A percentile compares a stretch with the other conserved stretches of the same genome.
Evolutionary conservation across 2,329 filamentous ascomycete species (phyloP).

Genomic region (Aspergillus pseudoglaucus): DNA sequence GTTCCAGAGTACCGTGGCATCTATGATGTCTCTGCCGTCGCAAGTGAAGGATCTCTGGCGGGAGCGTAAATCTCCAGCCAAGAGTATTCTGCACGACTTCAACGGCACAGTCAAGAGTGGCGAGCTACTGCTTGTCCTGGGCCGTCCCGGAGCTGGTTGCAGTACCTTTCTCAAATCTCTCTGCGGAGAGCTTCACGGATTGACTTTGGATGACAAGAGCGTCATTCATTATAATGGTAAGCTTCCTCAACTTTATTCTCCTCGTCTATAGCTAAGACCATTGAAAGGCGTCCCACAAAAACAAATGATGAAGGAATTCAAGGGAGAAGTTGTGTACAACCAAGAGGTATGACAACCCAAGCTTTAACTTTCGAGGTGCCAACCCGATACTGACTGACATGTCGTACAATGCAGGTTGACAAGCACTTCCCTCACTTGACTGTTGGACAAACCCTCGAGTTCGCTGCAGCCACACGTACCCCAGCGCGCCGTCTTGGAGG

Average conservation of each 20-base stretch:
- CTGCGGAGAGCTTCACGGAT: slow-evolving; percentile 71
- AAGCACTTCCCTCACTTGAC: slow-evolving; percentile 59
- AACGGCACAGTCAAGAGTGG: slow-evolving; percentile 52
- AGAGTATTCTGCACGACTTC: slow-evolving; percentile 52
- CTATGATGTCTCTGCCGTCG: slow-evolving; percentile 13
- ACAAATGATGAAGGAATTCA: slow-evolving; percentile 30
- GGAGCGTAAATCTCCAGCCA: slow-evolving; percentile 11
- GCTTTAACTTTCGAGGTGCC: slow-evolving; percentile 46
- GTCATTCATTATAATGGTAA: slow-evolving; percentile 73
- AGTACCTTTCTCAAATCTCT: slow-evolving; percentile 78
- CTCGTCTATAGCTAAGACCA: slow-evolving; percentile 4
- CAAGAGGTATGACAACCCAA: slow-evolving; percentile 36
- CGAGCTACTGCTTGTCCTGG: slow-evolving; percentile 48
- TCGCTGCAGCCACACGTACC: slow-evolving; percentile 62
- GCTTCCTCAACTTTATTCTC: background rate
- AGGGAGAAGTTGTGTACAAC: slow-evolving; percentile 32
- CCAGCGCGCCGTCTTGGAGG: slow-evolving; percentile 25
- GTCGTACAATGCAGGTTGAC: slow-evolving; percentile 65
- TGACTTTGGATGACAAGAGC: slow-evolving; percentile 60
- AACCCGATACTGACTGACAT: slow-evolving; percentile 65
- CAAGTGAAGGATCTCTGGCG: background rate
- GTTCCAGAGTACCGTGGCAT: slow-evolving; percentile 17
- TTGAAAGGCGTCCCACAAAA: slow-evolving; percentile 11
- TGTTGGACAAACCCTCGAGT: slow-evolving; percentile 70
- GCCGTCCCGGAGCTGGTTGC: slow-evolving; percentile 48